Evolutionary conservation across 2,329 filamentous ascomycete genomes (phyloP), one percentile per base, ranked within the genome.

Genomic region (Pyrenophora tritici-repentis): DNA sequence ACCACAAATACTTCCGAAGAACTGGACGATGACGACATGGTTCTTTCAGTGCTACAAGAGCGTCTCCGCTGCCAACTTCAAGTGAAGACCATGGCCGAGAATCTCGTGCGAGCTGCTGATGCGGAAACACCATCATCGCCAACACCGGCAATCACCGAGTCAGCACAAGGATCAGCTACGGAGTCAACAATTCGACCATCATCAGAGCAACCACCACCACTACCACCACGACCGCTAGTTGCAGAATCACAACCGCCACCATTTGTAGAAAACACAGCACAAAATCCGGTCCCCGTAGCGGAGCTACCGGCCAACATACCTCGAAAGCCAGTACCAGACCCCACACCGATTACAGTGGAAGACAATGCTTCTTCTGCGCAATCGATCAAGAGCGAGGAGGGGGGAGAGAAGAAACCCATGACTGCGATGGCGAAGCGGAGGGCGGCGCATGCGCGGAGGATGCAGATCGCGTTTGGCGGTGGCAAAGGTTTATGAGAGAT

Each of bases 391-490:
- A 42, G 24, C 14, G 36, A 38, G 9, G 24, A 40, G 1, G 18
- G 8, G 35, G 41, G 2, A 2, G 29, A 17, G 41, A 50, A 39
- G 10, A 53, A 50, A 17, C 49, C 60, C 5, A 57, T 62, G 53
- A 58, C 62, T 6, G 58, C 65, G 6, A 57, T 66, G 46, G 61
- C 59, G 7, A 70, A 63, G 29, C 51, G 68, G 32, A 55, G 65
- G 41, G 54, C 58, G 31, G 64, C 63, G 7, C 66, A 70, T 42
- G 57, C 60, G 18, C 40, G 62, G 31, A 54, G 65, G 17, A 66
- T 72, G 65, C 52, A 64, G 20, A 44, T 62, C 14, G 63, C 62
- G 6, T 67, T 63, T 56, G 63, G 55, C 13, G 35, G 53, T 6
- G 22, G 9, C 13, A 32, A 1, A n/a, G 12, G 18, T 20, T 5